Evolutionary conservation across 1,139 yeast species (phyloP), one percentile per base, ranked within the genome.

Genomic region (Scheffersomyces stambukii): DNA sequence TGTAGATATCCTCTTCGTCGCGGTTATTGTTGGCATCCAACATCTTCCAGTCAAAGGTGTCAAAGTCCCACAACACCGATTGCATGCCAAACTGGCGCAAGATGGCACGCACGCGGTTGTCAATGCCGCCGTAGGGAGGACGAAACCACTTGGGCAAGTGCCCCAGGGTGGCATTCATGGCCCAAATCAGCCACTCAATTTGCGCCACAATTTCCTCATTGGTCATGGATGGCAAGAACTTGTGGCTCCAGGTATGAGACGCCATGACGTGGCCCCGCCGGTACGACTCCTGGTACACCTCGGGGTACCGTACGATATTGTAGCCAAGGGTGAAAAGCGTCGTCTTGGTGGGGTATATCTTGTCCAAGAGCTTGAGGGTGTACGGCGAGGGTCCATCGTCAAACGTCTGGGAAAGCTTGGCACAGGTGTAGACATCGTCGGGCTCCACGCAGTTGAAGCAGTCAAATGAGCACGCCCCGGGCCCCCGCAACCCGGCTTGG

Each of bases 51-150:
- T 91, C 97, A 57, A 81, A 80, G 0, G 96, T 77, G 53, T 89
- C 97, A 45, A 75, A 76, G 50, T 88, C 93, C 98, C 97, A 89
- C 25, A 91, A 59, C 14, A 83, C 96, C 9, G 83, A 76, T 46
- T 81, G 89, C 69, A 89, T 71, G 1, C 96, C 96, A 55, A 89
- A 84, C 54, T 82, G 85, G 30, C 93, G 64, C 10, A 86, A 70
- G 31, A 89, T 84, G 2, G 81, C 64, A 33, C 97, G 62, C 1
- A 89, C 81, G 30, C 97, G 64, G 51, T 86, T 81, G 57, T 89
- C 98, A 25, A 84, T 68, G 0, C 95, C 96, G 1, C 97, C 97
- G 53, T 85, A 89, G 0, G 98, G 98, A 0, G 98, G 98, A 38
- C 98, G 69, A 54, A 84, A 89, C 82, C 91, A 91, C 46, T 81